A percentile compares a stretch with the other conserved stretches of the same genome.
Conservation (phyloP, 2,329 filamentous ascomycete species). For the Dothideomycetes sp. region DNA sequence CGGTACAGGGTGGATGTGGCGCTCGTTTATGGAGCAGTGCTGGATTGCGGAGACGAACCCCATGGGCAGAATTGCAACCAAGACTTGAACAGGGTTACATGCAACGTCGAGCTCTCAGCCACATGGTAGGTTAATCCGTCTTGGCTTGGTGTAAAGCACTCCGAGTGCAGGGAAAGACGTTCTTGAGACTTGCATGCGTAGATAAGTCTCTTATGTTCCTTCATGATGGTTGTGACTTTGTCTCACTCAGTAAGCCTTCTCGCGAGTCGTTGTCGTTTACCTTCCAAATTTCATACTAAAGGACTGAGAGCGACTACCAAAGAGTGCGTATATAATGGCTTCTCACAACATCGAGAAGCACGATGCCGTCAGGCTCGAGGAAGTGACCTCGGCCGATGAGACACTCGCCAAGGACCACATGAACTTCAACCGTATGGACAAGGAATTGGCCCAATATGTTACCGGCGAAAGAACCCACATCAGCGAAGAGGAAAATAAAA, state of each 20-base stretch:
- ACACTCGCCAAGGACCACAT: constrained; percentile 41
- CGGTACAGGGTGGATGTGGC: no score
- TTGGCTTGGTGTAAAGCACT: constrained; percentile 6
- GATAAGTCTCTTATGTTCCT: no score
- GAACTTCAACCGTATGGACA: constrained; percentile 54
- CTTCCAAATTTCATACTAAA: no score
- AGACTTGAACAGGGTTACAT: no score
- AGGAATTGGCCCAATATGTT: constrained; percentile 62
- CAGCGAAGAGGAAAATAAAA: constrained; percentile 48
- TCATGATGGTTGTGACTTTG: no score
- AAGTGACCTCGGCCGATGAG: constrained; percentile 37
- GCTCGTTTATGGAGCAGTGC: no score
- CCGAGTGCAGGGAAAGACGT: constrained; percentile 9
- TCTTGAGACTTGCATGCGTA: background rate
- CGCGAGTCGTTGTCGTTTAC: background rate
- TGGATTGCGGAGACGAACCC: no score
- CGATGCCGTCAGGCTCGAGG: constrained; percentile 38
- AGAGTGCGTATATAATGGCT: no score
- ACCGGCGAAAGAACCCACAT: constrained; percentile 48
- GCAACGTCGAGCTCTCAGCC: no score
- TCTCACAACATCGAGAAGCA: constrained; percentile 13
- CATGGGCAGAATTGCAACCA: constrained; percentile 6
- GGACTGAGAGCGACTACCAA: no score
- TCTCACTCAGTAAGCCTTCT: background rate
- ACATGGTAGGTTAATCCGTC: background rate